These are phyloP conservation scores for Obelidium mucronatum DNA, from an alignment of 192 early-diverging fungal genomes.

Conservation along the genomic window DNA sequence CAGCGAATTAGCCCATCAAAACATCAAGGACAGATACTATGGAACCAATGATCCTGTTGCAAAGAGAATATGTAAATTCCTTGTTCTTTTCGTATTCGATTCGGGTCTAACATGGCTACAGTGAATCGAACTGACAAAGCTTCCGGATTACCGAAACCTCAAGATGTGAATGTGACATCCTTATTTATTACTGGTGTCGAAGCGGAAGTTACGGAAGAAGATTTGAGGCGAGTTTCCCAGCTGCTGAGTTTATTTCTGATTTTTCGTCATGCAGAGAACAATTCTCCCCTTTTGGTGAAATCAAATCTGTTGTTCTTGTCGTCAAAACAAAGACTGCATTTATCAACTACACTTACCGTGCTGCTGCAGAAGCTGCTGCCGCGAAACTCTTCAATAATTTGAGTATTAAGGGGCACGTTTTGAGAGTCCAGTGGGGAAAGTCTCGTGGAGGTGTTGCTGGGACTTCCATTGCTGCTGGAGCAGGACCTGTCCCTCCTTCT, in stretches of 20 bases:
- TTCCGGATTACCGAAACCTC: constrained; percentile 66
- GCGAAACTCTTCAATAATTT: constrained; percentile 73
- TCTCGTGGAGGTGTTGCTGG: neutral
- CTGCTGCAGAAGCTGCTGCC: constrained; percentile 83
- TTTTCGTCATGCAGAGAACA: constrained; percentile 50
- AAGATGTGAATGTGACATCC: constrained; percentile 83
- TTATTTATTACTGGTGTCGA: constrained; percentile 87
- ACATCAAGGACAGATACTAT: constrained; percentile 94
- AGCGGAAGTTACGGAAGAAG: constrained; percentile 70
- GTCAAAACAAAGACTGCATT: constrained; percentile 87
- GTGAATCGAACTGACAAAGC: constrained; percentile 56
- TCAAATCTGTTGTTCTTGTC: constrained; percentile 85
- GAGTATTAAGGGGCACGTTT: constrained; percentile 71
- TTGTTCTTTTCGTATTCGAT: neutral
- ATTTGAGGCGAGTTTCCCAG: constrained; percentile 62
- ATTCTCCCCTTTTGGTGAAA: constrained; percentile 88
- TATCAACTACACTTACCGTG: constrained; percentile 83
- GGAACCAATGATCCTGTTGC: constrained; percentile 96
- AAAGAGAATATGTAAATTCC: constrained; percentile 72
- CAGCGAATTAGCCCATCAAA: constrained; percentile 86
- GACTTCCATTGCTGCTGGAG: constrained; percentile 18
- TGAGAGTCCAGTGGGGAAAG: constrained; percentile 88
- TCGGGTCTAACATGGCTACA: constrained; percentile 5
- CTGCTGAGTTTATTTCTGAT: constrained; percentile 31
- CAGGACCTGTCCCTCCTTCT: neutral